These are phyloP conservation scores for Elaeis guineensis DNA, from an alignment of 176 grass and related monocot genomes.

Conservation along the genomic window DNA sequence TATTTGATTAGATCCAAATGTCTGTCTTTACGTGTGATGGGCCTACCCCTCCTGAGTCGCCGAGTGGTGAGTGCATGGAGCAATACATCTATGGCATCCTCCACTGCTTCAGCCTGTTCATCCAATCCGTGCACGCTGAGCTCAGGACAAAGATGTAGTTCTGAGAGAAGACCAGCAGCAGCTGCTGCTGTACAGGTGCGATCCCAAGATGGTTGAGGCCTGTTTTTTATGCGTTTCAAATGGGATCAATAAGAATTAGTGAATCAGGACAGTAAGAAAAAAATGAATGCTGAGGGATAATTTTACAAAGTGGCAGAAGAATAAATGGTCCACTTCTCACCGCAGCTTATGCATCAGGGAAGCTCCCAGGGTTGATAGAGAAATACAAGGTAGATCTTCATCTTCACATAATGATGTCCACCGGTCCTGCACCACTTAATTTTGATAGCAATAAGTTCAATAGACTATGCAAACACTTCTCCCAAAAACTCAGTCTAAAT, in stretches of 20 bases:
- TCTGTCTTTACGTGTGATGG: conserved; percentile 58
- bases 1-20: conserved; percentile 48
- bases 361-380: conserved; percentile 51
- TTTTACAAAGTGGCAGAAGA: neutral
- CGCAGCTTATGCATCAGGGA: conserved; percentile 88
- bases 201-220: conserved; percentile 87
- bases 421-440: conserved; percentile 39
- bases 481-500: no score
- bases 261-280: neutral
- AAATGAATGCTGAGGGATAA: no score
- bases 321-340: conserved; percentile 16
- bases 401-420: conserved; percentile 53
- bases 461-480: no score
- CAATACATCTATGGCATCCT: conserved; percentile 55
- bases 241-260: neutral
- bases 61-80: conserved; percentile 55
- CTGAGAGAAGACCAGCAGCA: conserved; percentile 69
- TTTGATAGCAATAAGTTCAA: neutral
- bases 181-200: conserved; percentile 79
- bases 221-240: conserved; percentile 21
- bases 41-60: conserved; percentile 61
- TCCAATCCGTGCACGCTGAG: conserved; percentile 39
- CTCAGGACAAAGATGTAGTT: conserved; percentile 41
- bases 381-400: conserved; percentile 71
- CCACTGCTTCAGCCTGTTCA: conserved; percentile 63